Conservation (phyloP, 371 early-diverging fungal species). For the Actinomortierella ambigua region DNA sequence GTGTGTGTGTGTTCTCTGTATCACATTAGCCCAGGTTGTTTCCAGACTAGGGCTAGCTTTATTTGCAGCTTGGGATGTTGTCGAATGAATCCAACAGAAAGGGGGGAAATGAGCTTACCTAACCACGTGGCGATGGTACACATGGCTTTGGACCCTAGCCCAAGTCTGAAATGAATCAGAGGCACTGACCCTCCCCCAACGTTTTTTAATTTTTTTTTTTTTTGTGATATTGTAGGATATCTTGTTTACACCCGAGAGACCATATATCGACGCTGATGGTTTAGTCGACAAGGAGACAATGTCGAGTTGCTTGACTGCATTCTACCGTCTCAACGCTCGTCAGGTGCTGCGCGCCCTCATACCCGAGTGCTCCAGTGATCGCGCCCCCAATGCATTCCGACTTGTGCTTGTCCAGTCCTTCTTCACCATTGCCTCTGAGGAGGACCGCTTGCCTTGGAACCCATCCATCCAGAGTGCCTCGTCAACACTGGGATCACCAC, state of each 20-base stretch:
- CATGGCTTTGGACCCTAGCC: not conserved
- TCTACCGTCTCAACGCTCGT: constrained; percentile 76
- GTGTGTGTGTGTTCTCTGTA: not conserved
- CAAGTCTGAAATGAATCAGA: not conserved
- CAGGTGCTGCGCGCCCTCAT: constrained; percentile 69
- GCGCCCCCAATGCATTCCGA: constrained; percentile 73
- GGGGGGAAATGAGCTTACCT: too few relatives aligned
- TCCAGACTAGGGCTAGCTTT: too few relatives aligned
- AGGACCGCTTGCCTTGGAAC: constrained; percentile 74
- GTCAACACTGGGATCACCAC: constrained; percentile 66
- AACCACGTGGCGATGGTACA: too few relatives aligned
- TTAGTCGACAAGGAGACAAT: constrained; percentile 68
- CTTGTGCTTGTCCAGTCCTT: constrained; percentile 80
- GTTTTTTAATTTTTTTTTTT: constrained; percentile 8
- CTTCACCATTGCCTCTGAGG: constrained; percentile 74
- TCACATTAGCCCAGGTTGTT: too few relatives aligned
- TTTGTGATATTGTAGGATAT: constrained; percentile 50
- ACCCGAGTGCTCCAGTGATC: constrained; percentile 68
- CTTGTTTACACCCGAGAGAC: constrained; percentile 65
- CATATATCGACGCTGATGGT: constrained; percentile 60
- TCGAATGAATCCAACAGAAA: too few relatives aligned
- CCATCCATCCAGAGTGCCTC: constrained; percentile 71
- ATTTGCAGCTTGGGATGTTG: too few relatives aligned
- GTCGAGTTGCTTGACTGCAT: constrained; percentile 76
- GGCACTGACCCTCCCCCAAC: not conserved